Evolutionary conservation across 1,139 yeast species (phyloP), one percentile per base, ranked within the genome.

Genomic region (Hansenula lynferdii): DNA sequence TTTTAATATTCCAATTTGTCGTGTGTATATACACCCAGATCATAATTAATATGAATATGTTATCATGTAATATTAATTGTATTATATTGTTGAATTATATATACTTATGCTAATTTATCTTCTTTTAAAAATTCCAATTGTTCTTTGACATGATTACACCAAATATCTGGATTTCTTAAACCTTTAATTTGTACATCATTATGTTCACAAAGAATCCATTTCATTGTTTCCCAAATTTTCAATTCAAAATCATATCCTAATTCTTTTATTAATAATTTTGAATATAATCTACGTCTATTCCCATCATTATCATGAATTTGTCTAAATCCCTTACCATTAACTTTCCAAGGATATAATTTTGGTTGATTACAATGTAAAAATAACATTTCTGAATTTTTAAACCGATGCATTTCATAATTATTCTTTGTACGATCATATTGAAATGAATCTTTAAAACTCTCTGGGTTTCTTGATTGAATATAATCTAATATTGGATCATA

Each of bases 401-500:
- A 53, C 20, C 25, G 38, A 28, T 53, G 56, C 36, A 41, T 44
- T 24, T 36, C 17, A 16, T 50, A 53, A 37, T 52, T 53, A 26
- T 47, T 42, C 28, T 40, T 35, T 2, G 21, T 10, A 8, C 45
- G 31, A 28, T 46, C 43, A 29, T 51, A 51, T 14, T 31, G 24
- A 30, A n/a, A n/a, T n/a, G 37, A 14, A 2, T 45, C 35, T 26
- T 42, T 43, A 22, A 44, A 48, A n/a, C 35, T 47, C 16, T 44
- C 41, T 4, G 39, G 38, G 12, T 50, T 37, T 15, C 28, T 31
- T 0, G 37, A 22, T 28, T 51, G 56, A 4, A 47, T 35, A 24
- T 40, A 69, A 66, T 52, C 56, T 33, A 49, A 30, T 6, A 50
- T 44, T 9, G 59, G 56, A 38, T 54, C 57, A 24, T 51, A 50